A percentile compares a stretch with the other conserved stretches of the same genome.
These are phyloP conservation scores for Zopfia rhizophila DNA, from an alignment of 2,329 filamentous ascomycete genomes.

Conservation along the genomic window DNA sequence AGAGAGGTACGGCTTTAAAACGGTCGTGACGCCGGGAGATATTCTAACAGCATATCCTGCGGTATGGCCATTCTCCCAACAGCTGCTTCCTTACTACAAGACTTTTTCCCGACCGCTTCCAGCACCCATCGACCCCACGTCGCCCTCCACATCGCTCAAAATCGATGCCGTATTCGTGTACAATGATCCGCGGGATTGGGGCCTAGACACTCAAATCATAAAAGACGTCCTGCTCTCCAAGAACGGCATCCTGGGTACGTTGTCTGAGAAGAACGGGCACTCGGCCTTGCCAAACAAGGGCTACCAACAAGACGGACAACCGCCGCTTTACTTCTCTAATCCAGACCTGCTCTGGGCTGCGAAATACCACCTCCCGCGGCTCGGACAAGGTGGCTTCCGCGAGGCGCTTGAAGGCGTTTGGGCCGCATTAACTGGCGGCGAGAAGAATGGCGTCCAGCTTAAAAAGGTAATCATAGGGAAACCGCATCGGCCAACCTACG, in stretches of 20 bases:
- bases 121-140: conserved; percentile 57
- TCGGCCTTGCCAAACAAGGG: conserved; percentile 73
- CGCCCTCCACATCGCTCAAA: conserved; percentile 68
- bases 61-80: conserved; percentile 84
- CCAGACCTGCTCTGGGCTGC: conserved; percentile 91
- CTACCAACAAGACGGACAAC: conserved; percentile 86
- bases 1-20: conserved; percentile 66
- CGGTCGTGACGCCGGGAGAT: conserved; percentile 86
- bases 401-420: conserved; percentile 84
- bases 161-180: conserved; percentile 94
- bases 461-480: conserved; percentile 81
- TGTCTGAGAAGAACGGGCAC: conserved; percentile 77
- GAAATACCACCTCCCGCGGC: conserved; percentile 81
- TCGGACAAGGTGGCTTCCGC: conserved; percentile 92
- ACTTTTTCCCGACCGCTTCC: conserved; percentile 68
- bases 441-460: conserved; percentile 64
- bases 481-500: conserved; percentile 79
- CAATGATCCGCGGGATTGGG: conserved; percentile 97
- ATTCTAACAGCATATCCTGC: conserved; percentile 77
- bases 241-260: conserved; percentile 82
- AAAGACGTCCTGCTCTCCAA: conserved; percentile 83
- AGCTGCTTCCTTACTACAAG: conserved; percentile 71
- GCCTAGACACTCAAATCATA: conserved; percentile 85
- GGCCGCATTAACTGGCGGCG: conserved; percentile 73
- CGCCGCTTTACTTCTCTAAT: conserved; percentile 87